Evolutionary conservation across 805 yeast genomes (phyloP).

Genomic region (Teunomyces kruisii): DNA sequence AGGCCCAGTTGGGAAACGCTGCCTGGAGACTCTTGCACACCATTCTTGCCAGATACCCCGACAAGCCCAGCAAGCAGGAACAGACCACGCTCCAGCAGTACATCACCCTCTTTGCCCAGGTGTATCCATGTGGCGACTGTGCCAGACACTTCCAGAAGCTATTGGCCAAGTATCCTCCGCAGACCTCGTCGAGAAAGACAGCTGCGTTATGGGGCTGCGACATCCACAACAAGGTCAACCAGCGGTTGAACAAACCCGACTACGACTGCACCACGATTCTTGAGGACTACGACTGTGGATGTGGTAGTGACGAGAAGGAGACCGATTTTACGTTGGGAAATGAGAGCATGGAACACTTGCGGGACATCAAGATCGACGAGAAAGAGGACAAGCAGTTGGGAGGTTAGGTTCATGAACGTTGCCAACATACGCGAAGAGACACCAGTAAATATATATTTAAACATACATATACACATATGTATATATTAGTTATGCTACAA

Average conservation of each 20-base stretch:
- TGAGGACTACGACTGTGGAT: slow-evolving; percentile 95
- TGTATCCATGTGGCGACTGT: slow-evolving; percentile 97
- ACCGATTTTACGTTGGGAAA: slow-evolving; percentile 41
- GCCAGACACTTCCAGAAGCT: slow-evolving; percentile 84
- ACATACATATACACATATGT: no score
- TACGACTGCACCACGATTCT: slow-evolving; percentile 85
- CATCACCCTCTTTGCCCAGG: slow-evolving; percentile 77
- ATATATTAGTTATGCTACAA: background rate
- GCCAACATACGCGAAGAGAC: no score
- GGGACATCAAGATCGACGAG: slow-evolving; percentile 46
- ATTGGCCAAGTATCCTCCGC: slow-evolving; percentile 78
- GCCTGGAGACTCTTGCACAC: slow-evolving; percentile 93
- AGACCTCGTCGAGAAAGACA: slow-evolving; percentile 65
- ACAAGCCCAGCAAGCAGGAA: slow-evolving; percentile 65
- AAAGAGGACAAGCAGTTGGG: slow-evolving; percentile 22
- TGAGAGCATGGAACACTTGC: slow-evolving; percentile 39
- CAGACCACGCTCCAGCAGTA: slow-evolving; percentile 61
- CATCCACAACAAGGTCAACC: slow-evolving; percentile 84
- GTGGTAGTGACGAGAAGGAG: slow-evolving; percentile 72
- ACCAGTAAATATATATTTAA: no score
- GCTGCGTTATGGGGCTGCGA: slow-evolving; percentile 98
- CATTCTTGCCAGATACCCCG: slow-evolving; percentile 89
- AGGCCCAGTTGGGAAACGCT: slow-evolving; percentile 85
- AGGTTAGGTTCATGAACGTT: background rate
- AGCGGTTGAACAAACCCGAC: slow-evolving; percentile 59